Percentiles rank a stretch among this genome's conserved stretches.
Evolutionary conservation across 495 filamentous ascomycete genomes (phyloP).

Genomic region (Sabuloglossum arenarium): DNA sequence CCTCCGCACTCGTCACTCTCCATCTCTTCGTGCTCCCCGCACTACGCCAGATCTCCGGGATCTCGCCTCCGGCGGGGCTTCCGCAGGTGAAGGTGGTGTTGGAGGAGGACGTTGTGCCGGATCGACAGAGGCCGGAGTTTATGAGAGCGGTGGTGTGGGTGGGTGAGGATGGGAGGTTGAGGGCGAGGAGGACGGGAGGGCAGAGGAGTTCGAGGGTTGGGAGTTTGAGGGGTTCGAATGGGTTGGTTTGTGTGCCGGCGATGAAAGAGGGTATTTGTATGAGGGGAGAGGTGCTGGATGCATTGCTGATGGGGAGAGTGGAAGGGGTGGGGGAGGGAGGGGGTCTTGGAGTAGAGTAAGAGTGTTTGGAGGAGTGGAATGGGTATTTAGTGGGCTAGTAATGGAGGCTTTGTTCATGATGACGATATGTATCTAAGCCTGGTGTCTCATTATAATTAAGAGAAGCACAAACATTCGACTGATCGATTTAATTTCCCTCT

Average conservation of each 20-base stretch:
- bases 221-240: slow-evolving; percentile 75
- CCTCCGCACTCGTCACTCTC: slow-evolving; percentile 77
- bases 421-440: no score
- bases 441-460: background rate
- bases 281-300: slow-evolving; percentile 35
- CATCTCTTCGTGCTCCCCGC: slow-evolving; percentile 86
- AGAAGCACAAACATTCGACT: no score
- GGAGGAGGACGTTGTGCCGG: slow-evolving; percentile 47
- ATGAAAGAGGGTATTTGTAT: slow-evolving; percentile 23
- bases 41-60: slow-evolving; percentile 49
- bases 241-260: slow-evolving; percentile 55
- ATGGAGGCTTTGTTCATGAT: no score
- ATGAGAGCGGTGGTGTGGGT: slow-evolving; percentile 53
- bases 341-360: slow-evolving; percentile 2
- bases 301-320: slow-evolving; percentile 35
- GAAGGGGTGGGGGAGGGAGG: background rate
- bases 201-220: slow-evolving; percentile 81
- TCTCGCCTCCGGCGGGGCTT: slow-evolving; percentile 36
- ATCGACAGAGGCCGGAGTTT: slow-evolving; percentile 64
- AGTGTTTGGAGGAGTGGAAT: background rate
- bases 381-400: no score
- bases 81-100: slow-evolving; percentile 50
- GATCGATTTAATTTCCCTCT: no score
- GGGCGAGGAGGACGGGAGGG: slow-evolving; percentile 66
- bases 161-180: slow-evolving; percentile 40